Conservation (phyloP, 2,329 filamentous ascomycete species). For the Verticillium nubilum region DNA sequence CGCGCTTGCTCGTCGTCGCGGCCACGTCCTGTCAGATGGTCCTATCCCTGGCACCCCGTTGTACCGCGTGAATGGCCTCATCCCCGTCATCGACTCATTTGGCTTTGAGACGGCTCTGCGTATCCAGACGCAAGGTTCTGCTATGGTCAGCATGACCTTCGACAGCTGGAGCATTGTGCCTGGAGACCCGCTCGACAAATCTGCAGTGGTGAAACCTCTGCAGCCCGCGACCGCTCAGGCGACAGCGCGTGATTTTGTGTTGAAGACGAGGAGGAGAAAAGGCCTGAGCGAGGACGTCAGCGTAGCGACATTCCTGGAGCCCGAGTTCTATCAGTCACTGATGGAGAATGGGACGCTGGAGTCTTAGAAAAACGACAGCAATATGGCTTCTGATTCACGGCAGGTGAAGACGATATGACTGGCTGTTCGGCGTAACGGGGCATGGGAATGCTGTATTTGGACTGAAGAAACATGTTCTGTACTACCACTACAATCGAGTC, state of each 20-base stretch:
- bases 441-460: background rate
- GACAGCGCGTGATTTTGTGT: constrained; percentile 89
- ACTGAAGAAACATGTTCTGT: background rate
- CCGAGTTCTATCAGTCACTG: constrained; percentile 82
- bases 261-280: constrained; percentile 92
- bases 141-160: constrained; percentile 86
- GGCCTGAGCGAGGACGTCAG: constrained; percentile 92
- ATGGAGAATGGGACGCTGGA: constrained; percentile 78
- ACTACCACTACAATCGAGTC: background rate
- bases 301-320: constrained; percentile 93
- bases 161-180: constrained; percentile 95
- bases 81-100: constrained; percentile 96
- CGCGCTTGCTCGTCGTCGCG: constrained; percentile 78
- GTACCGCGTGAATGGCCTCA: constrained; percentile 83
- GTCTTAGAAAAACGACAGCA: background rate
- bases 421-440: background rate
- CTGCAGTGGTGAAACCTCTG: constrained; percentile 73
- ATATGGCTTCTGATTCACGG: background rate
- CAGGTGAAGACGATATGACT: background rate
- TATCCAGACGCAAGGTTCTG: constrained; percentile 91
- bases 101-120: constrained; percentile 96
- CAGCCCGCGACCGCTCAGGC: constrained; percentile 86
- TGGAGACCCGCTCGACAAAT: constrained; percentile 87
- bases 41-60: constrained; percentile 91
- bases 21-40: constrained; percentile 90